Percentiles rank a stretch among this genome's conserved stretches.
Evolutionary conservation across 2,329 filamentous ascomycete species (phyloP).

Genomic region (Aspergillus sp.): DNA sequence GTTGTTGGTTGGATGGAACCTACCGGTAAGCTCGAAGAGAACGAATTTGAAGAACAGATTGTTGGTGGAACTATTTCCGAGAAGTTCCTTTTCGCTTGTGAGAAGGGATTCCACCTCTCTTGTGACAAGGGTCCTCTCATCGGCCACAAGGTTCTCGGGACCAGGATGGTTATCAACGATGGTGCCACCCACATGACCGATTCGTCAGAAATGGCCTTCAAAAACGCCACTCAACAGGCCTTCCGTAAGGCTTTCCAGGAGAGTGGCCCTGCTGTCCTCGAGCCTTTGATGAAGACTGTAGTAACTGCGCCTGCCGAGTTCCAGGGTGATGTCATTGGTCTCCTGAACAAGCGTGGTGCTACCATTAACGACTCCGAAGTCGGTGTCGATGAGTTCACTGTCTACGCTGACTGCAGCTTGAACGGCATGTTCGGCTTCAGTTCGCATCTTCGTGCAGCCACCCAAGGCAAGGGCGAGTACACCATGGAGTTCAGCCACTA

Average conservation of each 20-base stretch:
- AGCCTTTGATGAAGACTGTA: constrained; percentile 97
- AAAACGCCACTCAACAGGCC: constrained; percentile 88
- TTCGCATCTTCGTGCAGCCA: constrained; percentile 84
- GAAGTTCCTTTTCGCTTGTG: constrained; percentile 91
- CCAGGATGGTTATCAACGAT: constrained; percentile 90
- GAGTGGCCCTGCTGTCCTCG: constrained; percentile 79
- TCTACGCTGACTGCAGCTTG: constrained; percentile 86
- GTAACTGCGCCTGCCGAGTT: constrained; percentile 96
- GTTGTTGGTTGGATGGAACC: constrained; percentile 92
- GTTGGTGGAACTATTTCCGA: constrained; percentile 88
- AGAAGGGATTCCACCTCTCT: constrained; percentile 85
- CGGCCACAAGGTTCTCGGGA: constrained; percentile 88
- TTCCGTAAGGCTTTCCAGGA: constrained; percentile 91
- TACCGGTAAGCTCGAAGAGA: constrained; percentile 68
- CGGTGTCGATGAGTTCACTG: constrained; percentile 88
- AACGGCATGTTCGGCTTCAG: constrained; percentile 99
- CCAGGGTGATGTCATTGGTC: constrained; percentile 90
- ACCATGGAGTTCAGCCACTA: constrained; percentile 99
- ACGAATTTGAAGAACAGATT: constrained; percentile 84
- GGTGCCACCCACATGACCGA: constrained; percentile 97
- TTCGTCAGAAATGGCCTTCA: constrained; percentile 96
- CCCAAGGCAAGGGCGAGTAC: constrained; percentile 98
- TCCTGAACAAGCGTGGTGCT: constrained; percentile 95
- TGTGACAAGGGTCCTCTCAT: constrained; percentile 87
- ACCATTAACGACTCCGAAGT: constrained; percentile 95